Evolutionary conservation across 140 eudicot genomes (phyloP).

Genomic region (Oenanthe javanica): DNA sequence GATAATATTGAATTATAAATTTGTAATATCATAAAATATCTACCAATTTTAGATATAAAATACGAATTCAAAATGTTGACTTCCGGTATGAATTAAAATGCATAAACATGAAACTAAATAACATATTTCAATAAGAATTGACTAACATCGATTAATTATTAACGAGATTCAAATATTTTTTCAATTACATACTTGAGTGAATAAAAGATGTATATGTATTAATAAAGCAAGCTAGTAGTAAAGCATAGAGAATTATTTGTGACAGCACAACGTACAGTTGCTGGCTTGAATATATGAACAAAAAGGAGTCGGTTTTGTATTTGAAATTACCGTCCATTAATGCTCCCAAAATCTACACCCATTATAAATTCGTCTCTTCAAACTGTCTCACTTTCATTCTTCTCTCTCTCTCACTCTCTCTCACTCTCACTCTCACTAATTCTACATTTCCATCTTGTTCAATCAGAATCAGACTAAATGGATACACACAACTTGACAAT

Average conservation of each 20-base stretch:
- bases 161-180: no score
- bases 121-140: no score
- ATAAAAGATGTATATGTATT: neutral
- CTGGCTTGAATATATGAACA: neutral
- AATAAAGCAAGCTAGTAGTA: neutral
- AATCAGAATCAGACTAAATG: neutral
- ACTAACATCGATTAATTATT: no score
- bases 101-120: no score
- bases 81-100: no score
- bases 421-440: neutral
- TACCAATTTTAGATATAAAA: no score
- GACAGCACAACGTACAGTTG: neutral
- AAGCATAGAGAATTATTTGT: neutral
- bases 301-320: neutral
- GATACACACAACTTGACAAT: constrained; percentile 15
- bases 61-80: no score
- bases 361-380: neutral
- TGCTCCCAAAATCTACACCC: neutral
- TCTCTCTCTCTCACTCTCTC: neutral
- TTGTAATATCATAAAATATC: no score
- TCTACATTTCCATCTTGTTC: no score
- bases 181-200: no score
- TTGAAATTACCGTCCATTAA: neutral
- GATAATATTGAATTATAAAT: no score
- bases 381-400: neutral